phyloP scores from a whole-genome alignment of 78 protist genomes.

The Dictyostelium intermedium region DNA sequence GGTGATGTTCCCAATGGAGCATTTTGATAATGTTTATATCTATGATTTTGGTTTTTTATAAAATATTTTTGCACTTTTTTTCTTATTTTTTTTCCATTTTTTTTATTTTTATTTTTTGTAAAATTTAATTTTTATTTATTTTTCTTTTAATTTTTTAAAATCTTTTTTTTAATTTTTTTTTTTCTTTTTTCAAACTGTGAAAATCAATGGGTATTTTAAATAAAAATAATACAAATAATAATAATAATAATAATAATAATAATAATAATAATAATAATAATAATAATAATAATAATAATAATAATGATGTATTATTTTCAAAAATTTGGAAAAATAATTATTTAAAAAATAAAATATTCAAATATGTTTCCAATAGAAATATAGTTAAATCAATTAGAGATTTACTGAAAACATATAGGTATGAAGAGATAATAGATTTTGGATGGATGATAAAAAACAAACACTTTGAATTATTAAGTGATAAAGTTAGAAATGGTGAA shows the following conservation, averaged over 20 bases:
- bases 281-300: neutral
- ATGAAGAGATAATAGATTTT: neutral
- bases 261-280: conserved; percentile 1
- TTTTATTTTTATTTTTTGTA: too few relatives aligned
- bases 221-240: neutral
- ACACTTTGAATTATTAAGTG: neutral
- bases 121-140: too few relatives aligned
- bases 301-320: neutral
- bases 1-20: too few relatives aligned
- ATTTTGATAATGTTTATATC: too few relatives aligned
- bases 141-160: too few relatives aligned
- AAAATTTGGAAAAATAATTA: neutral
- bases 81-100: too few relatives aligned
- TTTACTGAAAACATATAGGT: neutral
- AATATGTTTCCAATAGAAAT: neutral
- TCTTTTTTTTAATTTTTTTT: too few relatives aligned
- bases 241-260: neutral
- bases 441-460: neutral
- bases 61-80: too few relatives aligned
- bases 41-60: too few relatives aligned
- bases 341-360: neutral
- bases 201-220: too few relatives aligned
- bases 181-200: too few relatives aligned
- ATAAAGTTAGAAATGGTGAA: neutral
- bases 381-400: neutral